Evolutionary conservation across 2,329 filamentous ascomycete genomes (phyloP).

Genomic region (Colletotrichum musicola): DNA sequence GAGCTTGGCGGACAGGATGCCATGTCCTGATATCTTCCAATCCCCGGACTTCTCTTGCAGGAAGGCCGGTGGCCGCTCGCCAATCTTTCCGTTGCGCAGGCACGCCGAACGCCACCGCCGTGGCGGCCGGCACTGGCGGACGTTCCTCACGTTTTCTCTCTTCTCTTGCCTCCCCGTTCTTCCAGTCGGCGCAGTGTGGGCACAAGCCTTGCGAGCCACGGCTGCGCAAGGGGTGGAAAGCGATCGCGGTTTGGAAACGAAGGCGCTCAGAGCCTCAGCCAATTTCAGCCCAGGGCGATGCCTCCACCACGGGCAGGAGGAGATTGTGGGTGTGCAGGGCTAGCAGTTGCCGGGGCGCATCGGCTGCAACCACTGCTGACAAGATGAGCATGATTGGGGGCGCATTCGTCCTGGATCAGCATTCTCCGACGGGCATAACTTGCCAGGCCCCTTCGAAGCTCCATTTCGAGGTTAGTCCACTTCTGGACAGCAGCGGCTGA

Average conservation of each 20-base stretch:
- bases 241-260: background rate
- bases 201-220: constrained; percentile 19
- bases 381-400: background rate
- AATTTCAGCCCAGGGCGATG: background rate
- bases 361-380: constrained; percentile 4
- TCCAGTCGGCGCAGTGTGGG: constrained; percentile 11
- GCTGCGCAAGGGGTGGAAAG: background rate
- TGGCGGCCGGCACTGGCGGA: constrained; percentile 26
- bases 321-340: background rate
- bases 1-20: constrained; percentile 11
- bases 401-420: constrained; percentile 10
- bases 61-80: background rate
- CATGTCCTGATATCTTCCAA: background rate
- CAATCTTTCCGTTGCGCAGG: background rate
- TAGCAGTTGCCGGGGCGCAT: background rate
- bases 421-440: background rate
- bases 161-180: background rate
- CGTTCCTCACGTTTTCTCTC: background rate
- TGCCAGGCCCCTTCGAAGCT: background rate
- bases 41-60: background rate
- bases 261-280: background rate
- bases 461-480: constrained; percentile 20
- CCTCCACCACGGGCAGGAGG: background rate
- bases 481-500: constrained; percentile 15
- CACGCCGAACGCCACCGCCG: background rate